These are phyloP conservation scores for Boletus patriciae DNA, from an alignment of 768 basidiomycete species.

Conservation along the genomic window DNA sequence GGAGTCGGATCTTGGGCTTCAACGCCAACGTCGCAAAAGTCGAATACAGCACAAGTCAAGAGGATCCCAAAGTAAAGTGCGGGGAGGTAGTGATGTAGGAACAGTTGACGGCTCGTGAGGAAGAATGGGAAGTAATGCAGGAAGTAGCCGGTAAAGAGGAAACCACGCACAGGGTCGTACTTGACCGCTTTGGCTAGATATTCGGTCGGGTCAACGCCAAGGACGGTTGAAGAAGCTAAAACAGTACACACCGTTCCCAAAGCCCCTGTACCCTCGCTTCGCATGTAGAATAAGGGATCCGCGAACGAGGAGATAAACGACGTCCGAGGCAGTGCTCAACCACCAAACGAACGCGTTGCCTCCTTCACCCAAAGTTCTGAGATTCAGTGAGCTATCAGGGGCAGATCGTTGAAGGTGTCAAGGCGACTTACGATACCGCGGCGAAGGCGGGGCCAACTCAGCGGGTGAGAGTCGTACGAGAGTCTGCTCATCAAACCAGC, in stretches of 20 bases:
- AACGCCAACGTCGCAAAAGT: constrained; percentile 79
- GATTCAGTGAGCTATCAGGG: constrained; percentile 5
- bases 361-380: constrained; percentile 98
- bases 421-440: constrained; percentile 82
- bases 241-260: constrained; percentile 74
- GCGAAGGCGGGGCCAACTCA: constrained; percentile 84
- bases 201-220: constrained; percentile 1
- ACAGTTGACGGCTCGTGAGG: constrained; percentile 95
- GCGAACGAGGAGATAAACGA: constrained; percentile 65
- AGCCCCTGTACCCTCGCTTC: constrained; percentile 89
- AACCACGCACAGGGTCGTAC: constrained; percentile 87
- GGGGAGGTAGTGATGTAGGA: constrained; percentile 97
- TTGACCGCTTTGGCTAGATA: constrained; percentile 79
- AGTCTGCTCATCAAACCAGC: constrained; percentile 95
- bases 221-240: constrained; percentile 1
- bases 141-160: constrained; percentile 89
- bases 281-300: constrained; percentile 83
- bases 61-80: constrained; percentile 92
- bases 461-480: constrained; percentile 89
- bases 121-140: constrained; percentile 97
- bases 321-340: constrained; percentile 70
- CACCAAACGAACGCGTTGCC: constrained; percentile 97
- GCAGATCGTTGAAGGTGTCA: background rate
- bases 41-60: constrained; percentile 73
- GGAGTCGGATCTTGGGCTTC: constrained; percentile 72